Evolutionary conservation across 1,284 basidiomycete genomes (phyloP), one percentile per base, ranked within the genome.

Genomic region (Schizopora paradoxa): DNA sequence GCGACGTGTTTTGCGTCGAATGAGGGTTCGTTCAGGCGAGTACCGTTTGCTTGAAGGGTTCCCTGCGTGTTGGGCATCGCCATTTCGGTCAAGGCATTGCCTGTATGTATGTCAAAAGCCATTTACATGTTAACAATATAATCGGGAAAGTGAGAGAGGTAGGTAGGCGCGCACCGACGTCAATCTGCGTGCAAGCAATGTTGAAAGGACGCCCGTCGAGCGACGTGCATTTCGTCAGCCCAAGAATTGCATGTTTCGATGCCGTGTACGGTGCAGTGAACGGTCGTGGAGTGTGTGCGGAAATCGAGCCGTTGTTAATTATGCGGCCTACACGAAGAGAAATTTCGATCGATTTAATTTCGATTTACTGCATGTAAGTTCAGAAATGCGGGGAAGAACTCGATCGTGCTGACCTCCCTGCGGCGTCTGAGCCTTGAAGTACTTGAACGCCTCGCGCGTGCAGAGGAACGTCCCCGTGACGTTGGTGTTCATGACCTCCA

Each of bases 281-380:
- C 2, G 84, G 86, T 22, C 89, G 73, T 2, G 89, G 88, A 1
- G 78, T 70, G 51, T 83, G 76, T 0, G 87, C 85, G 0, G 85
- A 79, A 45, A 91, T 74, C 29, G 82, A 87, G 5, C 87, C 86
- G 54, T 91, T 90, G 66, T 91, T 91, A 64, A 91, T 84, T 55
- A 92, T 86, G 10, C 85, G 74, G 2, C 79, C 79, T 79, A 50
- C 2, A 26, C 11, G 18, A 14, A 2, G 26, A 14, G 28, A 6
- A 10, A 16, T 29, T 43, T 42, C 26, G 18, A 32, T n/a, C 0
- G 13, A 25, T 36, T 4, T 36, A 13, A 14, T 21, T 6, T 14
- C 19, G 19, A 31, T 28, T 21, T 41, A 31, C 16, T 33, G 21
- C 6, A 29, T 7, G 19, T 2, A 34, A 8, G 16, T 13, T 23